Evolutionary conservation across 2,329 filamentous ascomycete species (phyloP).

Genomic region (Pestalotiopsis sp.): DNA sequence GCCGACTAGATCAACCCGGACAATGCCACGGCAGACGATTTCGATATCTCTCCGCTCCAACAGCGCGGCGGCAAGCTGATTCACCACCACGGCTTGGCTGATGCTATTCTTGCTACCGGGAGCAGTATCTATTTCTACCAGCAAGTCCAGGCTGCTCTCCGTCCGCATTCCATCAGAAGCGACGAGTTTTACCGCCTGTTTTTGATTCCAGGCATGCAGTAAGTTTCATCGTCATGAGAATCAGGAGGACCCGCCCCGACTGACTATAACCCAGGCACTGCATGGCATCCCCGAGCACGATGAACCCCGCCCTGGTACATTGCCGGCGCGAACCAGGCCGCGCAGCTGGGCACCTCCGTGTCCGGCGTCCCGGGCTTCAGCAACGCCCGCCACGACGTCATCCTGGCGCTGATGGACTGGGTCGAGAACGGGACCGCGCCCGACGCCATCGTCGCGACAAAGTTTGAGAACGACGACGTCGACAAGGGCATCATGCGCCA

Average conservation of each 20-base stretch:
- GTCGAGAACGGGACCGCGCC: slow-evolving; percentile 33
- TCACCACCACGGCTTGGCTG: slow-evolving; percentile 45
- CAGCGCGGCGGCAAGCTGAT: slow-evolving; percentile 43
- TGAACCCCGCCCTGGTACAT: slow-evolving; percentile 18
- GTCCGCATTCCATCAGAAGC: slow-evolving; percentile 28
- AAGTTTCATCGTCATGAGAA: background rate
- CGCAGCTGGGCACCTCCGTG: slow-evolving; percentile 24
- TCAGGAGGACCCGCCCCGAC: no score
- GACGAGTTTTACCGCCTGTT: slow-evolving; percentile 54
- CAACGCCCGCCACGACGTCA: slow-evolving; percentile 35
- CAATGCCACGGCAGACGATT: slow-evolving; percentile 36
- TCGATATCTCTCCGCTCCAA: slow-evolving; percentile 38
- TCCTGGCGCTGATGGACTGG: slow-evolving; percentile 39
- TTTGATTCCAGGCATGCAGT: slow-evolving; percentile 52
- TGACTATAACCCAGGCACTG: slow-evolving; percentile 33
- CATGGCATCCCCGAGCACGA: slow-evolving; percentile 22
- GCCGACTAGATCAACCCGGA: slow-evolving; percentile 37
- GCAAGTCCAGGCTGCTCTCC: slow-evolving; percentile 31
- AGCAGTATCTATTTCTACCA: background rate
- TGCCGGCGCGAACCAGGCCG: slow-evolving; percentile 30
- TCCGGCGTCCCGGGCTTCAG: slow-evolving; percentile 35
- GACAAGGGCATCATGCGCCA: slow-evolving; percentile 40
- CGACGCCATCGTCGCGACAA: slow-evolving; percentile 33
- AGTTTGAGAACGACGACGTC: slow-evolving; percentile 27
- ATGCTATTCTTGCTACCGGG: slow-evolving; percentile 20